Percentiles rank a stretch among this genome's conserved stretches.
These are phyloP conservation scores for Scenedesmus sp. DNA, from an alignment of 163 green algal genomes.

Conservation along the genomic window DNA sequence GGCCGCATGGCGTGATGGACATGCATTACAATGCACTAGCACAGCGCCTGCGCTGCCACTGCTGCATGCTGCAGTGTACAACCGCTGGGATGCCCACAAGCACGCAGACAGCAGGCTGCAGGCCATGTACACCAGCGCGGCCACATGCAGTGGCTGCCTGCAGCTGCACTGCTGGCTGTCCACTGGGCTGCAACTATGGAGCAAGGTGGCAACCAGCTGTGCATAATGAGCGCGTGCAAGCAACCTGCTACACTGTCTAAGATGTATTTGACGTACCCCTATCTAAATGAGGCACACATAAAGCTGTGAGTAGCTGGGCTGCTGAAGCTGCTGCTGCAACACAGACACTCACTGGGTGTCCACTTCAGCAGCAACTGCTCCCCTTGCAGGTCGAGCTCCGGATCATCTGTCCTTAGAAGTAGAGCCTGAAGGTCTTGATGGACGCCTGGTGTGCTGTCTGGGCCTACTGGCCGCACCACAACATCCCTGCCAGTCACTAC, in stretches of 20 bases:
- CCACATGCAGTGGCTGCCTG: too few relatives aligned
- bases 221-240: not conserved
- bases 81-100: too few relatives aligned
- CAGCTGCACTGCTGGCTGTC: too few relatives aligned
- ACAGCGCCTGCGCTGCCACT: not conserved
- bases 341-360: conserved; percentile 54
- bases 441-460: conserved; percentile 14
- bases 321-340: conserved; percentile 15
- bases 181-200: too few relatives aligned
- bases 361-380: conserved; percentile 65
- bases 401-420: conserved; percentile 62
- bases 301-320: not conserved
- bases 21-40: not conserved
- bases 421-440: conserved; percentile 68
- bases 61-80: too few relatives aligned
- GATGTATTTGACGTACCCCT: not conserved
- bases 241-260: not conserved
- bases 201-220: too few relatives aligned
- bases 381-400: conserved; percentile 65
- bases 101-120: not conserved
- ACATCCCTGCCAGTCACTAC: conserved; percentile 64
- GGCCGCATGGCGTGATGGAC: not conserved
- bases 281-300: not conserved
- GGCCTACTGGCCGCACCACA: conserved; percentile 54
- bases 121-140: not conserved